phyloP scores from a whole-genome alignment of 805 yeast species.

The Metschnikowia santaceciliae region DNA sequence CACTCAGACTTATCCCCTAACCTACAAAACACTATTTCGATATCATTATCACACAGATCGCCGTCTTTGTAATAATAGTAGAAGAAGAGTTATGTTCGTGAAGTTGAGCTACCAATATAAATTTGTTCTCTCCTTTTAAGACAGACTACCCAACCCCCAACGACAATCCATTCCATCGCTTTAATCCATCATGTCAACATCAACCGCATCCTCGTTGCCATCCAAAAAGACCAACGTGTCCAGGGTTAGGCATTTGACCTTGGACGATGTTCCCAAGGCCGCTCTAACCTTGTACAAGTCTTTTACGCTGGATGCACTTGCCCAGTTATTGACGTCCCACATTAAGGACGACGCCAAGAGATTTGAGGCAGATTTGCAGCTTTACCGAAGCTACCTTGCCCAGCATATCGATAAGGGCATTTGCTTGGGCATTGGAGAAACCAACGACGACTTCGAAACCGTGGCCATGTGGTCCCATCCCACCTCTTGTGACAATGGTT shows the following conservation, averaged over 20 bases:
- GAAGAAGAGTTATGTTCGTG: constrained; percentile 18
- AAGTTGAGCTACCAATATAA: constrained; percentile 21
- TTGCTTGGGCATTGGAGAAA: constrained; percentile 48
- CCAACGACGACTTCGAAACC: constrained; percentile 42
- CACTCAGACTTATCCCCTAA: neutral
- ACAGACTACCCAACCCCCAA: neutral
- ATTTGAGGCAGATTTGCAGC: constrained; percentile 14
- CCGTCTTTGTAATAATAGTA: constrained; percentile 6
- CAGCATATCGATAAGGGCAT: constrained; percentile 50
- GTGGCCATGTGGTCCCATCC: constrained; percentile 55
- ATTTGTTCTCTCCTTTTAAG: constrained; percentile 17
- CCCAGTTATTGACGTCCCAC: constrained; percentile 20
- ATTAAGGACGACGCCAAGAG: constrained; percentile 7
- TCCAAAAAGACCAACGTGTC: neutral
- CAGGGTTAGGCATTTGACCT: constrained; percentile 11
- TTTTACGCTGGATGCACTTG: constrained; percentile 33
- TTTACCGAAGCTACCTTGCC: constrained; percentile 49
- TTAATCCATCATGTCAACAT: neutral
- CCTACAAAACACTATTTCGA: neutral
- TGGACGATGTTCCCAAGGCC: constrained; percentile 29
- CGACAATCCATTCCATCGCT: too few species aligned
- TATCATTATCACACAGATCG: constrained; percentile 1
- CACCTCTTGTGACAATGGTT: constrained; percentile 34
- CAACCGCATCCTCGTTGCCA: neutral
- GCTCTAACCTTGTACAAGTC: constrained; percentile 35